Base-by-base conservation (phyloP, 176 grass and related monocot genomes). In the Oryza meyeriana region DNA sequence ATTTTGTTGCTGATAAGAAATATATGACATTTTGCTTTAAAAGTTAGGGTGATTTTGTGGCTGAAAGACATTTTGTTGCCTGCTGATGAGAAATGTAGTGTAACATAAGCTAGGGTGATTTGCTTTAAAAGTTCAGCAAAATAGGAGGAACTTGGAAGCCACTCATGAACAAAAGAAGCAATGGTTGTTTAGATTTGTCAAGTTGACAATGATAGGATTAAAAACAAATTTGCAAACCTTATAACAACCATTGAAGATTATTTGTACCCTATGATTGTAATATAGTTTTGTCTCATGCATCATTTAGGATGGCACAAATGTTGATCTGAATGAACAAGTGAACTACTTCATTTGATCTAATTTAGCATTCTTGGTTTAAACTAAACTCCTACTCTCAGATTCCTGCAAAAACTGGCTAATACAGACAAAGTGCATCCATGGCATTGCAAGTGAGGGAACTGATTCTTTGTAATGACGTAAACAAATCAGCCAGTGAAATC, bases 71-170 rank as follows among this genome's bases (percentile, higher is more conserved):
- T n/a, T n/a, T n/a, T n/a, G n/a, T n/a, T n/a, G n/a, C n/a, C n/a
- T n/a, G n/a, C n/a, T n/a, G n/a, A n/a, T n/a, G n/a, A n/a, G n/a
- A 26, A 18, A 27, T 72, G 33, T 48, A 35, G 57, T 74, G 52
- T 10, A 73, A 26, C 55, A 73, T 35, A 64, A 74, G 13, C 55
- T 26, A 64, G 33, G 32, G 39, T 28, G 16, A 66, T 84, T 67
- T 79, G 80, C 61, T 74, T 35, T 18, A 29, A 12, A 87, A 71
- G 72, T 71, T 41, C 35, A 87, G 13, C 26, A 66, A 12, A n/a
- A 45, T 10, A 63, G 38, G 18, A 26, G 18, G 22, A 75, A 80
- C 87, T 79, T 88, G 47, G 87, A 88, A 88, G 76, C 48, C 71
- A 88, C 87, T 84, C 75, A 50, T 66, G 52, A 27, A 3, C 27